Conservation (phyloP, 2,329 filamentous ascomycete genomes). For the Apiospora rasikravindrae region DNA sequence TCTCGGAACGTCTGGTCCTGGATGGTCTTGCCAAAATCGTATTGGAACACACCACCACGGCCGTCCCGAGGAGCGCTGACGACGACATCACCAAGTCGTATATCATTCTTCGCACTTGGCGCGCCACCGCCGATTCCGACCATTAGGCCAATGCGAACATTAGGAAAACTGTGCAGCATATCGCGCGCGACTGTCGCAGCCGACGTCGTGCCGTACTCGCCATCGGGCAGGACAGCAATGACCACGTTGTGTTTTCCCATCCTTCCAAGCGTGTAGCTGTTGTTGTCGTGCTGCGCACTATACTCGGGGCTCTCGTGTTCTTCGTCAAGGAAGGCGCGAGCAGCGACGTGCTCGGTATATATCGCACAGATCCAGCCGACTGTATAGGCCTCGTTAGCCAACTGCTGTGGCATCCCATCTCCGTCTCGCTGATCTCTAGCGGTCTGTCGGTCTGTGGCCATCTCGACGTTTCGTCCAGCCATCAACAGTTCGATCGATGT, state of each 20-base stretch:
- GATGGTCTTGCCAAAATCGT: conserved; percentile 38
- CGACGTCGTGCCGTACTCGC: conserved; percentile 32
- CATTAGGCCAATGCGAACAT: conserved; percentile 36
- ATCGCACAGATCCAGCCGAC: conserved; percentile 53
- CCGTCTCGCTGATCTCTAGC: not conserved
- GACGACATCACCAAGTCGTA: conserved; percentile 40
- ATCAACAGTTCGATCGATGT: not conserved
- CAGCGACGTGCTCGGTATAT: conserved; percentile 43
- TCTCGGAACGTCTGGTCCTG: conserved; percentile 26
- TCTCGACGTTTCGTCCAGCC: not conserved
- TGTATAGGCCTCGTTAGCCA: conserved; percentile 37
- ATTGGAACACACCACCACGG: conserved; percentile 37
- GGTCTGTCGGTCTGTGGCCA: not conserved
- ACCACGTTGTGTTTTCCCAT: conserved; percentile 44
- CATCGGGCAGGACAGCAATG: conserved; percentile 36
- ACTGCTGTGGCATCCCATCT: not conserved
- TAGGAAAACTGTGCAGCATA: conserved; percentile 36
- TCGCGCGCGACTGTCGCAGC: conserved; percentile 34
- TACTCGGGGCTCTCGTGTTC: conserved; percentile 36
- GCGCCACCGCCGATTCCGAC: conserved; percentile 41
- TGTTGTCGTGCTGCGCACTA: conserved; percentile 33
- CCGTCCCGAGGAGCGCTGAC: conserved; percentile 32
- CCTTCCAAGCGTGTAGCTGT: conserved; percentile 38
- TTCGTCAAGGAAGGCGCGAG: conserved; percentile 46
- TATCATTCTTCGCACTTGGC: conserved; percentile 29